A percentile compares a stretch with the other conserved stretches of the same genome.
These are phyloP conservation scores for Saccharomycopsis oosterbeekiorum DNA, from an alignment of 805 yeast genomes.

Conservation along the genomic window DNA sequence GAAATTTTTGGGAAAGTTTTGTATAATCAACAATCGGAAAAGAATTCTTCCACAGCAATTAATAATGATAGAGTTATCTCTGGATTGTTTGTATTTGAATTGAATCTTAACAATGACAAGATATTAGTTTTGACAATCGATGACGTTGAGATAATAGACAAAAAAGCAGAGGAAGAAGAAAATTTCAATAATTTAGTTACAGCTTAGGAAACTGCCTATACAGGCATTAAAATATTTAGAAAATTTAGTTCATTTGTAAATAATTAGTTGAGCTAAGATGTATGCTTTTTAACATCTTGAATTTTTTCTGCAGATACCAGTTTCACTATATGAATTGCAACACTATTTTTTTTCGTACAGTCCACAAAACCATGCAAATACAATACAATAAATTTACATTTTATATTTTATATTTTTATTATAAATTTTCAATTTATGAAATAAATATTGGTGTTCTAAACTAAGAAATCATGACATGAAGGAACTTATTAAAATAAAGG, in stretches of 20 bases:
- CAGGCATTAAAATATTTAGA: background rate
- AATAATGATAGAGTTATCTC: slow-evolving; percentile 14
- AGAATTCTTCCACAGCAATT: background rate
- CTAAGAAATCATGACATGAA: background rate
- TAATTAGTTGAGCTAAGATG: background rate
- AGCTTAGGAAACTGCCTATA: background rate
- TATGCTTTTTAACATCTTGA: too few relatives aligned
- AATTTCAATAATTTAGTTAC: slow-evolving; percentile 5
- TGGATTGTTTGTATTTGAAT: slow-evolving; percentile 60
- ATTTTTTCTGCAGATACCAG: too few relatives aligned
- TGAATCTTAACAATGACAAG: slow-evolving; percentile 43
- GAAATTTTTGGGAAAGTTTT: slow-evolving; percentile 6
- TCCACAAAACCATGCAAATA: too few relatives aligned
- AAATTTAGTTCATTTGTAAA: background rate
- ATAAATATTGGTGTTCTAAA: background rate
- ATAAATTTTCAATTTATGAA: too few relatives aligned
- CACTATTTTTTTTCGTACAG: too few relatives aligned
- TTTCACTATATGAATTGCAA: too few relatives aligned
- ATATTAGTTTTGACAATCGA: slow-evolving; percentile 60
- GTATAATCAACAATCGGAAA: background rate
- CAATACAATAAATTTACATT: too few relatives aligned
- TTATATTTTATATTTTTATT: too few relatives aligned
- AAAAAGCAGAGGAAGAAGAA: slow-evolving; percentile 18
- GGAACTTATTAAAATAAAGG: background rate
- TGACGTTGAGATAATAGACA: slow-evolving; percentile 50